Conservation (phyloP, 1,284 basidiomycete species). For the Thecaphora thlaspeos region DNA sequence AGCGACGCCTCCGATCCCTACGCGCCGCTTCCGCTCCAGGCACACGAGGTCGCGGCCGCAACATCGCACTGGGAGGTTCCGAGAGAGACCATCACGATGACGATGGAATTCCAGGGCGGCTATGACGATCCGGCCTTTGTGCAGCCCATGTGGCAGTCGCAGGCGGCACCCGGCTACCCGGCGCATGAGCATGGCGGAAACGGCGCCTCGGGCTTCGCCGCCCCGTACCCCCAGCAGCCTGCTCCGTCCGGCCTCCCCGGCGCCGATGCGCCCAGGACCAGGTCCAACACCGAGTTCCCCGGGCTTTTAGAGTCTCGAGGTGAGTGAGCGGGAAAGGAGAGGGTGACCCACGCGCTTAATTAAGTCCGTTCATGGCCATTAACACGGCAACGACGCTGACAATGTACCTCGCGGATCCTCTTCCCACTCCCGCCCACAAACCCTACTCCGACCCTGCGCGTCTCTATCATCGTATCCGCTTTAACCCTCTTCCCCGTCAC, state of each 20-base stretch:
- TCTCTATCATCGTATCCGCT: too few relatives aligned
- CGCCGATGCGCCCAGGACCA: constrained; percentile 1
- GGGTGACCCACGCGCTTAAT: too few relatives aligned
- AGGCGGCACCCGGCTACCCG: not conserved
- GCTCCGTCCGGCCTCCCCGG: not conserved
- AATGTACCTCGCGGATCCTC: too few relatives aligned
- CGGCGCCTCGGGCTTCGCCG: constrained; percentile 1
- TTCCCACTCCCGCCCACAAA: too few relatives aligned
- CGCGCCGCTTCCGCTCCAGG: constrained; percentile 8
- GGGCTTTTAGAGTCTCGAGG: not conserved
- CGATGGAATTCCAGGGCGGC: constrained; percentile 26
- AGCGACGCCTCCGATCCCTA: constrained; percentile 4
- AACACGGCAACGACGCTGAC: too few relatives aligned
- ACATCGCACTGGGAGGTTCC: constrained; percentile 32
- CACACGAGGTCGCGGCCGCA: constrained; percentile 28
- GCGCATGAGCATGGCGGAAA: constrained; percentile 5
- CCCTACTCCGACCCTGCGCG: too few relatives aligned
- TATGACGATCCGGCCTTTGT: constrained; percentile 20
- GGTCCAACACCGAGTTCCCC: not conserved
- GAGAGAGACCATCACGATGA: constrained; percentile 35
- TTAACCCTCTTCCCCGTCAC: too few relatives aligned
- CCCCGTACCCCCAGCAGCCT: not conserved
- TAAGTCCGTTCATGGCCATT: too few relatives aligned
- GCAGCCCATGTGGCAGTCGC: constrained; percentile 4
- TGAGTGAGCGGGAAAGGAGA: not conserved